Evolutionary conservation across 2,329 filamentous ascomycete genomes (phyloP).

Genomic region (Hawksworthiomyces lignivorus): DNA sequence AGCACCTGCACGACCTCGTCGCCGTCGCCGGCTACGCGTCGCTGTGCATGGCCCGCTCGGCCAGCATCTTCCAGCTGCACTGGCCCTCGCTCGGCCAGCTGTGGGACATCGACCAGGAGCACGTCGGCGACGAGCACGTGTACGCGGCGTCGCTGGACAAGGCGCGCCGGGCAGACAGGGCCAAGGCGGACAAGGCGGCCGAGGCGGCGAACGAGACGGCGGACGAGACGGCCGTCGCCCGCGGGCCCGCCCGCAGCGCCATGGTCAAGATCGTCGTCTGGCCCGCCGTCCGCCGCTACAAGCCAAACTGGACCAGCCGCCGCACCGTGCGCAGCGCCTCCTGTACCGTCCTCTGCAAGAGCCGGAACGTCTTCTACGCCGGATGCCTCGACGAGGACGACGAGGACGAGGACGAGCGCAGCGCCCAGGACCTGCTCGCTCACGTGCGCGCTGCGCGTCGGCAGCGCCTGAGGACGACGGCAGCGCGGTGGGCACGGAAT

Average conservation of each 20-base stretch:
- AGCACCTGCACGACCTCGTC: constrained; percentile 25
- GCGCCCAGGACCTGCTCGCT: constrained; percentile 13
- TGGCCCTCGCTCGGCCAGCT: constrained; percentile 21
- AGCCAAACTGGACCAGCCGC: constrained; percentile 12
- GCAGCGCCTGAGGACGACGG: neutral
- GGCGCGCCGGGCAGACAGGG: neutral
- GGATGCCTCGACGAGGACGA: constrained; percentile 13
- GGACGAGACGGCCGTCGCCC: neutral
- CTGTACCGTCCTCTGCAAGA: constrained; percentile 18
- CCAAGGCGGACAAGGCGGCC: neutral
- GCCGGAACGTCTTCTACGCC: constrained; percentile 23
- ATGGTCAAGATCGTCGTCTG: constrained; percentile 25
- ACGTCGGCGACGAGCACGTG: neutral
- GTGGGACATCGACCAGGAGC: constrained; percentile 18
- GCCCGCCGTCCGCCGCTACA: constrained; percentile 23
- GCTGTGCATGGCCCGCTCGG: constrained; percentile 22
- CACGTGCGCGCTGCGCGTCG: constrained; percentile 9
- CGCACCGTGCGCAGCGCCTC: constrained; percentile 11
- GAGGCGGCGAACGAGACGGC: neutral
- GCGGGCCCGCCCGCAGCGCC: constrained; percentile 10
- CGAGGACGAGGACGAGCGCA: constrained; percentile 10
- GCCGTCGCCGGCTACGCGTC: constrained; percentile 24
- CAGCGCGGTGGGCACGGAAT: neutral
- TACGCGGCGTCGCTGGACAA: constrained; percentile 7
- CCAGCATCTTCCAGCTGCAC: constrained; percentile 23